Conservation (phyloP, 1,139 yeast genomes). For the Lodderomyces orthopsilosis region DNA sequence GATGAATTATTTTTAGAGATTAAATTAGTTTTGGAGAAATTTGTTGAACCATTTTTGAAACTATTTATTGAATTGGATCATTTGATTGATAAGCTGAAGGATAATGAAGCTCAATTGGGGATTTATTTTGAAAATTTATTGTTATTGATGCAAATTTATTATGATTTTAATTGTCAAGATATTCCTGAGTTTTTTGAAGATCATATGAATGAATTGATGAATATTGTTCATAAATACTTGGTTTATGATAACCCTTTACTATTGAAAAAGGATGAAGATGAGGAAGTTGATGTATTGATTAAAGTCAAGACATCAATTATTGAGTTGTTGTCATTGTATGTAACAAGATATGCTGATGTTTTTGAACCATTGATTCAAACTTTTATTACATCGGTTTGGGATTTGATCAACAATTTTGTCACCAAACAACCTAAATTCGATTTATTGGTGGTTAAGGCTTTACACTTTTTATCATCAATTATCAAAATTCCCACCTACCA, state of each 20-base stretch:
- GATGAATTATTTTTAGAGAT: conserved; percentile 89
- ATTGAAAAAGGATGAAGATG: conserved; percentile 62
- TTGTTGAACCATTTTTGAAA: conserved; percentile 75
- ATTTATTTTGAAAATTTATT: conserved; percentile 70
- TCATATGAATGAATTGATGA: conserved; percentile 74
- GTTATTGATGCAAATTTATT: conserved; percentile 74
- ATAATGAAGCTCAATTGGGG: conserved; percentile 42
- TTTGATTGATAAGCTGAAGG: conserved; percentile 44
- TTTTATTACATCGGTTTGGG: conserved; percentile 85
- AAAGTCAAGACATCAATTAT: conserved; percentile 79
- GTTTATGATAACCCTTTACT: conserved; percentile 51
- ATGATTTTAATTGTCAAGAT: conserved; percentile 95
- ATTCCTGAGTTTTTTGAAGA: conserved; percentile 98
- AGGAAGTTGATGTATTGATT: conserved; percentile 68
- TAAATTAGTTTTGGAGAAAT: conserved; percentile 78
- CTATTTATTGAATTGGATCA: conserved; percentile 66
- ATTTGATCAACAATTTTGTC: conserved; percentile 57
- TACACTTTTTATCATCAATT: conserved; percentile 80
- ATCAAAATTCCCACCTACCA: conserved; percentile 64
- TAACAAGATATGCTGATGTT: conserved; percentile 89
- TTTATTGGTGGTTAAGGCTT: conserved; percentile 74
- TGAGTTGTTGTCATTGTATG: conserved; percentile 80
- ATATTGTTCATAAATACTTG: conserved; percentile 76
- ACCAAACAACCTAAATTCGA: conserved; percentile 79
- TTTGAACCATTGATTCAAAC: conserved; percentile 73